Conservation (phyloP, 371 early-diverging fungal genomes). For the Mortierella sp. region DNA sequence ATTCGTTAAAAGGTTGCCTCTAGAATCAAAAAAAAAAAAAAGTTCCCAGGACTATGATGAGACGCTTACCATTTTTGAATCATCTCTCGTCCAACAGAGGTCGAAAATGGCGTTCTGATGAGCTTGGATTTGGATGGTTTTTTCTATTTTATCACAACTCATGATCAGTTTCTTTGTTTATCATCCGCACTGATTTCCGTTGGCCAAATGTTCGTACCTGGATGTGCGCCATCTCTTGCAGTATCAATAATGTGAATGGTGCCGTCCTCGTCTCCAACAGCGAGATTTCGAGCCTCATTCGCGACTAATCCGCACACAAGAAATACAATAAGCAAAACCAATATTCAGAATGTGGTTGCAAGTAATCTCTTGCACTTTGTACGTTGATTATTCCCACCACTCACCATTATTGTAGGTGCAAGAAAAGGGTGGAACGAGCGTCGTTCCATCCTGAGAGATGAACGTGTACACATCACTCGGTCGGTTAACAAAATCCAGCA, state of each 20-base stretch:
- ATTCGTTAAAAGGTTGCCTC: not conserved
- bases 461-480: slow-evolving; percentile 42
- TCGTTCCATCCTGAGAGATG: slow-evolving; percentile 42
- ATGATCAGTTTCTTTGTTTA: not conserved
- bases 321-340: too few relatives aligned
- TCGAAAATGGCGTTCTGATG: slow-evolving; percentile 53
- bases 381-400: too few relatives aligned
- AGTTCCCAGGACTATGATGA: not conserved
- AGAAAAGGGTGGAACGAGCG: slow-evolving; percentile 50
- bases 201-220: slow-evolving; percentile 14
- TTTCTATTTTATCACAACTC: not conserved
- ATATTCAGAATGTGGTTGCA: not conserved
- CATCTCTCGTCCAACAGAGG: slow-evolving; percentile 46
- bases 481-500: slow-evolving; percentile 37
- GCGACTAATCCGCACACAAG: slow-evolving; percentile 37
- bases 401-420: slow-evolving; percentile 47
- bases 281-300: slow-evolving; percentile 44
- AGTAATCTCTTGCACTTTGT: too few relatives aligned
- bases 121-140: slow-evolving; percentile 24
- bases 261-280: slow-evolving; percentile 53
- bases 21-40: not conserved
- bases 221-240: slow-evolving; percentile 25
- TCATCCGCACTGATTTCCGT: not conserved
- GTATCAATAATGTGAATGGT: slow-evolving; percentile 51
- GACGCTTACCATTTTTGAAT: slow-evolving; percentile 35